Evolutionary conservation across 2,329 filamentous ascomycete species (phyloP).

Genomic region (Pseudogymnoascus verrucosus): DNA sequence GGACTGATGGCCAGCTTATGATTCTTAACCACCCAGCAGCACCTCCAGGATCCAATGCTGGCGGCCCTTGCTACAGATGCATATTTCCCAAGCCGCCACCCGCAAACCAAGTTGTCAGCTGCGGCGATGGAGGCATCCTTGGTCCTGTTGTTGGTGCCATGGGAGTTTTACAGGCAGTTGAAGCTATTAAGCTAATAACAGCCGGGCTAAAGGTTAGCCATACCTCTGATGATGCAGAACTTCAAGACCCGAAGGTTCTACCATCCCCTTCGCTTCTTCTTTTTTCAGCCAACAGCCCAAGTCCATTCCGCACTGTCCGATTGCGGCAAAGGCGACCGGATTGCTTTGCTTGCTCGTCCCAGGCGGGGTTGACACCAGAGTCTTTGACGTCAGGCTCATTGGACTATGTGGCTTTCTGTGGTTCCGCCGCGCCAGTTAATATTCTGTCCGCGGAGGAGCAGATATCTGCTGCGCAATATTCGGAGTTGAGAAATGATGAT

Average conservation of each 20-base stretch:
- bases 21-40: conserved; percentile 74
- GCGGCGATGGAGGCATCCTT: conserved; percentile 86
- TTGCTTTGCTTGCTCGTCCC: conserved; percentile 69
- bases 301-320: conserved; percentile 64
- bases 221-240: conserved; percentile 11
- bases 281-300: conserved; percentile 45
- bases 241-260: conserved; percentile 10
- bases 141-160: conserved; percentile 89
- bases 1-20: conserved; percentile 83
- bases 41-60: conserved; percentile 45
- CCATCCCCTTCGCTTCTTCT: conserved; percentile 29
- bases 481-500: conserved; percentile 18
- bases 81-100: conserved; percentile 85
- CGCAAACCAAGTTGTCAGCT: conserved; percentile 71
- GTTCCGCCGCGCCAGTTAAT: conserved; percentile 46
- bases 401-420: conserved; percentile 85
- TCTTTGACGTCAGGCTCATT: conserved; percentile 56
- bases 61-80: conserved; percentile 88
- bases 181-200: conserved; percentile 77
- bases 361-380: conserved; percentile 53
- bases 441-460: conserved; percentile 57
- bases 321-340: conserved; percentile 60
- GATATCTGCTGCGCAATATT: conserved; percentile 56
- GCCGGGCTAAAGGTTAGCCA: conserved; percentile 14
- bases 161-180: conserved; percentile 85